Evolutionary conservation across 495 filamentous ascomycete genomes (phyloP), one percentile per base, ranked within the genome.

Genomic region (Neurospora sp.): DNA sequence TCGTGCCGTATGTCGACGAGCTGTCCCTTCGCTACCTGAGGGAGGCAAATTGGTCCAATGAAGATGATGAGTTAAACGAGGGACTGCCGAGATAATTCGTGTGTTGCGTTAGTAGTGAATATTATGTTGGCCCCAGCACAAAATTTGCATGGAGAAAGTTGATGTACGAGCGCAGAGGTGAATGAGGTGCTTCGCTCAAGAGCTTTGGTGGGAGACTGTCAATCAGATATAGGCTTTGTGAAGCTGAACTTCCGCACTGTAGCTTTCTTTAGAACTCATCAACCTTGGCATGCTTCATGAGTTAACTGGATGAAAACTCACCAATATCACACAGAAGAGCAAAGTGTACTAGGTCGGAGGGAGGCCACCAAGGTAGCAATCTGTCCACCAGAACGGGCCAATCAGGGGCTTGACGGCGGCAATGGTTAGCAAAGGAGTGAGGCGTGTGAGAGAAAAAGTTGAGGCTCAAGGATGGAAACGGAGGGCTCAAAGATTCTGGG

Each of bases 321-420:
- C 84, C 83, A 85, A 84, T 86, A 85, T 86, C 82, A 84, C 84
- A 86, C 82, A 84, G 78, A 70, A 78, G 77, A 79, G 72, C 59
- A 70, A 62, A 34, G 9, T 19, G 54, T 34, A 34, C 70, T 37
- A 40, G 72, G 70, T 69, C 72, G 24, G 28, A 71, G 74, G 75
- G 73, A 74, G 77, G 77, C 54, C 54, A 66, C 54, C 54, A 66
- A 66, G 28, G 31, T 66, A 66, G 54, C 70, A 79, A 79, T 81
- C 78, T 79, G 80, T 77, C 78, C 81, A 80, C 75, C 38, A 62
- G 70, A 54, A 69, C 37, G 38, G 70, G 70, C 78, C 72, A 82
- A 82, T 81, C 72, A 81, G 73, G 66, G 70, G 69, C 71, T 40
- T 48, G 45, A 70, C 17, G 59, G 73, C 37, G 59, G 70, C 71